A percentile compares a stretch with the other conserved stretches of the same genome.
Conservation (phyloP, 1,139 yeast species). For the Keqinozyma sinolaborantium region DNA sequence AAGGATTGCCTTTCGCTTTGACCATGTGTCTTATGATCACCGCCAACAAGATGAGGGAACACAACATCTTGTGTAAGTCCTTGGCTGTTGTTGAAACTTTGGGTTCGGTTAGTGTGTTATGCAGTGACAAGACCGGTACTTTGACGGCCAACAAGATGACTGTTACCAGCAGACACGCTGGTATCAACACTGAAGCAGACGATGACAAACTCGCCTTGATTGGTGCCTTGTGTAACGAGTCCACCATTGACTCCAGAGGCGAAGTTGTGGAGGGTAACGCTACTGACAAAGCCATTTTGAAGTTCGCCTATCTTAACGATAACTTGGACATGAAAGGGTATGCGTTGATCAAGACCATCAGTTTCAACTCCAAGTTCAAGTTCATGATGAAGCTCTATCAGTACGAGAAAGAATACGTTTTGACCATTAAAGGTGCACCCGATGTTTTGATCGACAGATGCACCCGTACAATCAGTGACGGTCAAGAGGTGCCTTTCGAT, state of each 20-base stretch:
- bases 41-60: constrained; percentile 25
- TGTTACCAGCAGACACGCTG: constrained; percentile 23
- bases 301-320: constrained; percentile 26
- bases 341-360: constrained; percentile 22
- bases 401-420: constrained; percentile 14
- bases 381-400: constrained; percentile 38
- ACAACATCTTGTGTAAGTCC: constrained; percentile 26
- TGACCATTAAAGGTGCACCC: constrained; percentile 50
- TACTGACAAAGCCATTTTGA: constrained; percentile 44
- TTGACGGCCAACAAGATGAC: constrained; percentile 31
- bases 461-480: constrained; percentile 15
- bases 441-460: constrained; percentile 40
- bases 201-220: constrained; percentile 15
- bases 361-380: constrained; percentile 48
- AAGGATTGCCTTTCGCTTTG: constrained; percentile 34
- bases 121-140: constrained; percentile 36
- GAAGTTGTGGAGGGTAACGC: constrained; percentile 37
- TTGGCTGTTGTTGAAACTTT: constrained; percentile 31
- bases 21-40: constrained; percentile 31
- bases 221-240: constrained; percentile 41
- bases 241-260: constrained; percentile 12
- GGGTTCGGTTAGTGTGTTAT: constrained; percentile 32
- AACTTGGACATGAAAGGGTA: constrained; percentile 5
- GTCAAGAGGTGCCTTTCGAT: constrained; percentile 10
- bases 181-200: constrained; percentile 14